phyloP scores from a whole-genome alignment of 495 filamentous ascomycete species.

The Amniculicola lignicola region DNA sequence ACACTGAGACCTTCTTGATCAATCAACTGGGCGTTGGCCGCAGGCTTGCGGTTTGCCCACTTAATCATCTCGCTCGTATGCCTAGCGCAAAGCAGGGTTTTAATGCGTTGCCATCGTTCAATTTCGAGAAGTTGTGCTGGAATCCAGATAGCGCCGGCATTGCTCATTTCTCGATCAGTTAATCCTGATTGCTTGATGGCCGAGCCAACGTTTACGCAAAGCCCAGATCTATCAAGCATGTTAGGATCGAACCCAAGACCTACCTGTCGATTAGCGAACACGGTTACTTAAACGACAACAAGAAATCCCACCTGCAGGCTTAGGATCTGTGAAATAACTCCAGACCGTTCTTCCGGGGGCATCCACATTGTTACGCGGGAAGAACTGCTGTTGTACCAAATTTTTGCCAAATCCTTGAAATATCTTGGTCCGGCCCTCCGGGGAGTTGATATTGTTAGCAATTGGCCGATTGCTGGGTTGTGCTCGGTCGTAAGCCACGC shows the following conservation, averaged over 20 bases:
- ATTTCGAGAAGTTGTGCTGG: background rate
- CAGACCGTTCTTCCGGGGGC: background rate
- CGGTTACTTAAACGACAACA: too few species aligned
- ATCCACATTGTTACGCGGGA: background rate
- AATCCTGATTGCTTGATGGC: background rate
- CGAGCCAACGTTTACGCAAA: slow-evolving; percentile 11
- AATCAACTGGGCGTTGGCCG: background rate
- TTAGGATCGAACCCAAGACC: too few species aligned
- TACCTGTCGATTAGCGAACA: too few species aligned
- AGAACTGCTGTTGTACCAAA: background rate
- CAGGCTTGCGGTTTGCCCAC: background rate
- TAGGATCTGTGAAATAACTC: background rate
- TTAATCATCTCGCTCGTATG: background rate
- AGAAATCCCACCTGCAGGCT: too few species aligned
- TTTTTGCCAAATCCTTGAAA: background rate
- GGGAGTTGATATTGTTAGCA: too few species aligned
- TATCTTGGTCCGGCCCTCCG: background rate
- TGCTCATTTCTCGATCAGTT: background rate
- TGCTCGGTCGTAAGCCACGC: background rate
- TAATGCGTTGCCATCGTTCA: background rate
- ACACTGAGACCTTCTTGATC: background rate
- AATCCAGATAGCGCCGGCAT: background rate
- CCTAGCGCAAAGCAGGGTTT: background rate
- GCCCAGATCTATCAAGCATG: too few species aligned
- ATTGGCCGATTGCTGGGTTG: background rate